A percentile compares a stretch with the other conserved stretches of the same genome.
phyloP scores from a whole-genome alignment of 768 basidiomycete species.

The Leccinum rimulosum region DNA sequence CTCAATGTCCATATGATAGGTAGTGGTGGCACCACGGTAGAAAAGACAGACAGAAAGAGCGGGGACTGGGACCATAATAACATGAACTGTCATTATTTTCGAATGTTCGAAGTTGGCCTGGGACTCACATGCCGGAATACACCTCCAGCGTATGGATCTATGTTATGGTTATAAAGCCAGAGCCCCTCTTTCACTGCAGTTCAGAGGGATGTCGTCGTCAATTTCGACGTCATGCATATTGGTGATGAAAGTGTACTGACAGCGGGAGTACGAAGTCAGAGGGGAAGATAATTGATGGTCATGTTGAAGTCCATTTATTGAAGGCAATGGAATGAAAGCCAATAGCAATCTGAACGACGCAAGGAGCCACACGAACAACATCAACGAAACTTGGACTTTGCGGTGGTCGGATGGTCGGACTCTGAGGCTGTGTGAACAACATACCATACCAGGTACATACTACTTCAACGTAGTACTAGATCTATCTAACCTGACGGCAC shows the following conservation, averaged over 20 bases:
- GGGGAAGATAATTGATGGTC: conserved; percentile 82
- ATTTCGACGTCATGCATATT: neutral
- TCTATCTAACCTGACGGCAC: too few species aligned
- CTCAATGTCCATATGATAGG: conserved; percentile 67
- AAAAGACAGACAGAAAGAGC: conserved; percentile 72
- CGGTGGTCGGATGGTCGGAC: neutral
- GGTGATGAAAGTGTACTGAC: conserved; percentile 43
- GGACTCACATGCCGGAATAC: conserved; percentile 77
- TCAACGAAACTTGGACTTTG: neutral
- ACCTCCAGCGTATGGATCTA: conserved; percentile 87
- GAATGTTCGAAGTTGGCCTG: neutral
- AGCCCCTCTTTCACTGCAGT: conserved; percentile 83
- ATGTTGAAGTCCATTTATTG: conserved; percentile 45
- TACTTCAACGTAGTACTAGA: too few species aligned
- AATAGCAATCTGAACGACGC: conserved; percentile 51
- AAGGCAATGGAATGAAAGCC: conserved; percentile 47
- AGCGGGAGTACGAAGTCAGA: conserved; percentile 71
- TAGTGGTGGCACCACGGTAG: conserved; percentile 59
- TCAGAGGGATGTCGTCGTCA: neutral
- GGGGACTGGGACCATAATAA: conserved; percentile 57
- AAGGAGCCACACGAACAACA: conserved; percentile 37
- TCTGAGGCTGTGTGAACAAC: neutral
- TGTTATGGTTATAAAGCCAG: conserved; percentile 70
- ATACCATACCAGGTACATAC: neutral
- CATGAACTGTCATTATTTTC: neutral